These are phyloP conservation scores for Novymonas esmeraldas DNA, from an alignment of 208 protist species.

Conservation along the genomic window DNA sequence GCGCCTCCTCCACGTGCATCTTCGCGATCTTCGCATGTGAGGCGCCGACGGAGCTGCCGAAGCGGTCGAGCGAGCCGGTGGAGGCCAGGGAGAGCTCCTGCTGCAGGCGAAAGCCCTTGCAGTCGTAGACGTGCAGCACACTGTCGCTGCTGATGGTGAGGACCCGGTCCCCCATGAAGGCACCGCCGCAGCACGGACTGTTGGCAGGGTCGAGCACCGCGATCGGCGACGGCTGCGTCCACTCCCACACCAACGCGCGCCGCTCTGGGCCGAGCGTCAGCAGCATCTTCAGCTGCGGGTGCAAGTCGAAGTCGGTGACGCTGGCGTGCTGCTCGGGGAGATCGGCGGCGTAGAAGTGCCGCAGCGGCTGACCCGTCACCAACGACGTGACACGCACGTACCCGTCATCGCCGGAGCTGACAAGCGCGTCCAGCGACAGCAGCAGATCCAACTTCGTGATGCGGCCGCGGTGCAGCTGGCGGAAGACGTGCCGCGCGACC, in stretches of 20 bases:
- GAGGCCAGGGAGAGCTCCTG: conserved; percentile 56
- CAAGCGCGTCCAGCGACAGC: conserved; percentile 51
- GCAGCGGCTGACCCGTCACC: conserved; percentile 50
- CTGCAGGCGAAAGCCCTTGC: conserved; percentile 57
- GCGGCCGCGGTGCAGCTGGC: conserved; percentile 36
- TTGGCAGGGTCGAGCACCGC: conserved; percentile 69
- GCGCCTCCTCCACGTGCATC: conserved; percentile 38
- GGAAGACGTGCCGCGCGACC: conserved; percentile 26
- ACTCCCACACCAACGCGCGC: conserved; percentile 81
- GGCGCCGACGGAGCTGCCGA: neutral
- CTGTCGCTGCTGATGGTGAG: conserved; percentile 68
- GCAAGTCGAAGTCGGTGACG: conserved; percentile 68
- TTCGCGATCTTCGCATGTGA: conserved; percentile 9
- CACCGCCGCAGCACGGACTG: conserved; percentile 64
- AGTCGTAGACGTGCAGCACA: conserved; percentile 70
- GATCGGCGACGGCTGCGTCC: conserved; percentile 57
- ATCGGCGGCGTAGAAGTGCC: conserved; percentile 38
- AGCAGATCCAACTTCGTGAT: conserved; percentile 81
- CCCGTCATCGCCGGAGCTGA: conserved; percentile 75
- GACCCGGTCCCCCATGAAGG: conserved; percentile 53
- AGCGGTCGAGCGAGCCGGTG: conserved; percentile 10
- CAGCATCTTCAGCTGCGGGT: conserved; percentile 62
- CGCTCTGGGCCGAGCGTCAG: conserved; percentile 81
- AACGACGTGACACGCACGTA: conserved; percentile 68
- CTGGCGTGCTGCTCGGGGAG: conserved; percentile 47